Evolutionary conservation across 805 yeast genomes (phyloP).

Genomic region (baker's yeast (Saccharomyces cerevisiae)): DNA sequence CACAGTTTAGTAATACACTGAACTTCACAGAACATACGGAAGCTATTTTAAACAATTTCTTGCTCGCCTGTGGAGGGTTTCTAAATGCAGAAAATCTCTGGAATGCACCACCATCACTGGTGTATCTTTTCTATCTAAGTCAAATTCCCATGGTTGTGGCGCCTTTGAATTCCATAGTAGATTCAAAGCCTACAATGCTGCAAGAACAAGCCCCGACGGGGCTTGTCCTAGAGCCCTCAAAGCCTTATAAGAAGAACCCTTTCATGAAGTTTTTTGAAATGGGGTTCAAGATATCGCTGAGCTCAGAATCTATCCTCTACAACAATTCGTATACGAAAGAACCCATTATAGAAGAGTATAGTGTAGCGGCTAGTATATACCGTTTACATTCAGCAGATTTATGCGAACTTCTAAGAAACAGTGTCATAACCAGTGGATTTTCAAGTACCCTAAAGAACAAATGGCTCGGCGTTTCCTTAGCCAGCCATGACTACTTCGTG

Average conservation of each 20-base stretch:
- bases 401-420: slow-evolving; percentile 26
- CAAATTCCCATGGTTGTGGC: slow-evolving; percentile 26
- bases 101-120: slow-evolving; percentile 12
- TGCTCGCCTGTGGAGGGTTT: slow-evolving; percentile 25
- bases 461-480: neutral
- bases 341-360: slow-evolving; percentile 29
- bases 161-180: slow-evolving; percentile 12
- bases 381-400: slow-evolving; percentile 27
- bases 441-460: slow-evolving; percentile 12
- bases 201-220: neutral
- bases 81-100: slow-evolving; percentile 26
- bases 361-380: slow-evolving; percentile 31
- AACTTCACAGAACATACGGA: slow-evolving; percentile 25
- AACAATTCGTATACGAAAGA: slow-evolving; percentile 28
- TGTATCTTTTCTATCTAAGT: slow-evolving; percentile 23
- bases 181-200: neutral
- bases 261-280: slow-evolving; percentile 24
- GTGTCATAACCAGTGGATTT: slow-evolving; percentile 24
- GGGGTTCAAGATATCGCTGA: slow-evolving; percentile 23
- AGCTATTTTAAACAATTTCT: slow-evolving; percentile 21
- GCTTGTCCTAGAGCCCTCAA: neutral
- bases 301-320: slow-evolving; percentile 24
- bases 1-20: slow-evolving; percentile 20
- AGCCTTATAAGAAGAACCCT: slow-evolving; percentile 22
- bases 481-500: neutral